Percentiles rank a stretch among this genome's conserved stretches.
Conservation (phyloP, 164 flowering plant genomes). For the Piper betle region DNA sequence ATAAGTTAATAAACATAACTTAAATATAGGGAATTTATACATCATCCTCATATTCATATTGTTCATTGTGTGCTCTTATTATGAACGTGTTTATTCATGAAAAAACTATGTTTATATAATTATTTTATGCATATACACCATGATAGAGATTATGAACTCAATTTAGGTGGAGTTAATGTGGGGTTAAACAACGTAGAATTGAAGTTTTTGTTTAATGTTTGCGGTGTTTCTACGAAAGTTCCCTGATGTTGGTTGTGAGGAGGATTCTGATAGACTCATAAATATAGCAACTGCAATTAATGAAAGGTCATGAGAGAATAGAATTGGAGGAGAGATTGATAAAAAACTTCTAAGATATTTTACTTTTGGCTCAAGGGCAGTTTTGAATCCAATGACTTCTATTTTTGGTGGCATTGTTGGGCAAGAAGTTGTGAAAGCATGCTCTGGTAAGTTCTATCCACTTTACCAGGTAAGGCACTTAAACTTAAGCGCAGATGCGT, state of each 20-base stretch:
- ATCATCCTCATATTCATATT: too few relatives aligned
- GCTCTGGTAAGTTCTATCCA: conserved; percentile 93
- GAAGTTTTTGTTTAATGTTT: conserved; percentile 32
- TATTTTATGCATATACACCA: too few relatives aligned
- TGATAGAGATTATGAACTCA: too few relatives aligned
- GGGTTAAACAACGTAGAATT: too few relatives aligned
- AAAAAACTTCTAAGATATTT: conserved; percentile 49
- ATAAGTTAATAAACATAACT: too few relatives aligned
- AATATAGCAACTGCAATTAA: conserved; percentile 33
- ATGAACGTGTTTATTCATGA: too few relatives aligned
- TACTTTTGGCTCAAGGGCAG: conserved; percentile 81
- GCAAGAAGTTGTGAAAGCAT: conserved; percentile 86
- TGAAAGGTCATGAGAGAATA: conserved; percentile 37
- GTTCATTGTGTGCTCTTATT: too few relatives aligned
- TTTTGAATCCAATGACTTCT: conserved; percentile 89
- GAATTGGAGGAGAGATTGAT: conserved; percentile 44
- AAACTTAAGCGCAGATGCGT: not conserved
- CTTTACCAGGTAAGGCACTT: conserved; percentile 55
- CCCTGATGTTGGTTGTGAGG: conserved; percentile 75
- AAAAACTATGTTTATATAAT: too few relatives aligned
- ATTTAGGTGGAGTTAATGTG: too few relatives aligned
- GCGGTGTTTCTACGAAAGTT: conserved; percentile 22
- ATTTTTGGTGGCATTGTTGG: conserved; percentile 95
- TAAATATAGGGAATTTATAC: too few relatives aligned
- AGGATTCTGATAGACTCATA: conserved; percentile 64